A percentile compares a stretch with the other conserved stretches of the same genome.
Conservation (phyloP, 257 asterid species). For the Primulina eburnea region DNA sequence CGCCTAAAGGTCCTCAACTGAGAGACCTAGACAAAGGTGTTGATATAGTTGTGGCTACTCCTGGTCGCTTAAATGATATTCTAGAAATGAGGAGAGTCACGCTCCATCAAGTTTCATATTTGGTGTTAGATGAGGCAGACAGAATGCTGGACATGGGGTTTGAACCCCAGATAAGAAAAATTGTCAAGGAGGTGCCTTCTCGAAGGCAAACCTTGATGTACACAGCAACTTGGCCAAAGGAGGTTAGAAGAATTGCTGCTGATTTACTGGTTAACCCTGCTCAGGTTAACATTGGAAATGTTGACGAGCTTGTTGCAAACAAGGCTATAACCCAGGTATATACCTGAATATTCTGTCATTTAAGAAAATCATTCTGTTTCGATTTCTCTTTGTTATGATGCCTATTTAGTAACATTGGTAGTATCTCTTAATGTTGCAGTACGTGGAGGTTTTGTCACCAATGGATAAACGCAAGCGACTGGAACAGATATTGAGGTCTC, state of each 20-base stretch:
- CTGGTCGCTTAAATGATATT: conserved; percentile 96
- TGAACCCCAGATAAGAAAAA: conserved; percentile 98
- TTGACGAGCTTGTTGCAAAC: conserved; percentile 91
- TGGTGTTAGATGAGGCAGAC: conserved; percentile 98
- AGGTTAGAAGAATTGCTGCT: conserved; percentile 91
- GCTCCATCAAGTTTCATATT: conserved; percentile 84
- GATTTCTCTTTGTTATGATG: background rate
- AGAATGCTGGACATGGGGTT: conserved; percentile 99
- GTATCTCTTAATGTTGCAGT: conserved; percentile 37
- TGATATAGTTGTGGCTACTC: conserved; percentile 96
- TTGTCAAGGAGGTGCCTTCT: conserved; percentile 86
- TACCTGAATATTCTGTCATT: background rate
- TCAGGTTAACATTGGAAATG: conserved; percentile 96
- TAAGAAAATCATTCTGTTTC: background rate
- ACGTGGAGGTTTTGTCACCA: conserved; percentile 68
- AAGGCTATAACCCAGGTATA: conserved; percentile 95
- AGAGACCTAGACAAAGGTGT: conserved; percentile 87
- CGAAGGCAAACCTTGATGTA: conserved; percentile 94
- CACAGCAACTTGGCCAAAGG: conserved; percentile 99
- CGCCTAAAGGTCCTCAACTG: conserved; percentile 86
- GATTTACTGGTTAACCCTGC: conserved; percentile 84
- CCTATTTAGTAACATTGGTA: background rate
- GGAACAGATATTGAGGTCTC: conserved; percentile 92
- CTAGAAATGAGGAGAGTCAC: conserved; percentile 89
- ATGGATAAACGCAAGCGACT: conserved; percentile 85